Percentiles rank a stretch among this genome's conserved stretches.
Conservation (phyloP, 345 rosid species). For the Pseudoturritis turrita region DNA sequence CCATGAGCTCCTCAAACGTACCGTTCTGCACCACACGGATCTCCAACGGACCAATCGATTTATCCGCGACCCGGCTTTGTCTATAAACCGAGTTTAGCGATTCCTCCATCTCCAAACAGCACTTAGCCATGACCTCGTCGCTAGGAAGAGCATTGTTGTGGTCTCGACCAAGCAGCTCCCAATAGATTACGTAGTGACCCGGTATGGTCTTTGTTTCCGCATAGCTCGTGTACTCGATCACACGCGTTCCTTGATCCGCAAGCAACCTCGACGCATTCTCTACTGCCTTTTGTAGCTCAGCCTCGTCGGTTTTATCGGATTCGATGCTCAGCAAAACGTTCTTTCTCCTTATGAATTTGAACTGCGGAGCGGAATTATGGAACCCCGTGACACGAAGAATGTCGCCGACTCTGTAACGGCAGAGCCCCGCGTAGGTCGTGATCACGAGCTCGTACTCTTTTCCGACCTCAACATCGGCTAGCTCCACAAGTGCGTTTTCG, state of each 20-base stretch:
- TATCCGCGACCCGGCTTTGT: slow-evolving; percentile 79
- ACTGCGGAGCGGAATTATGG: slow-evolving; percentile 77
- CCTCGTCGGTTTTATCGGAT: slow-evolving; percentile 83
- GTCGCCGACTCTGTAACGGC: slow-evolving; percentile 85
- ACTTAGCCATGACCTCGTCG: slow-evolving; percentile 41
- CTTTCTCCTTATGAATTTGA: slow-evolving; percentile 69
- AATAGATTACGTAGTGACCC: slow-evolving; percentile 84
- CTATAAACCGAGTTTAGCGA: slow-evolving; percentile 74
- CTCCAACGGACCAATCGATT: slow-evolving; percentile 86
- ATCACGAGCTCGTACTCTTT: slow-evolving; percentile 81
- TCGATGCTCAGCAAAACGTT: slow-evolving; percentile 87
- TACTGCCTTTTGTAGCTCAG: slow-evolving; percentile 73
- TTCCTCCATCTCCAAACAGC: slow-evolving; percentile 81
- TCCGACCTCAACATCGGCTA: slow-evolving; percentile 62
- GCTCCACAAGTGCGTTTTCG: slow-evolving; percentile 49
- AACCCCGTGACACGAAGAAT: slow-evolving; percentile 73
- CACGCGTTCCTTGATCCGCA: slow-evolving; percentile 44
- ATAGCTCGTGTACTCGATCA: slow-evolving; percentile 83
- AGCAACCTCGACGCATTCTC: slow-evolving; percentile 59
- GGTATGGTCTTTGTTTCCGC: slow-evolving; percentile 67
- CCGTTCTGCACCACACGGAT: slow-evolving; percentile 71
- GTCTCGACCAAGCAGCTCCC: slow-evolving; percentile 62
- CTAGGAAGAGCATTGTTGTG: slow-evolving; percentile 40
- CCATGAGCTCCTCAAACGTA: slow-evolving; percentile 93
- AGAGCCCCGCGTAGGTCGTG: slow-evolving; percentile 74